Evolutionary conservation across 768 basidiomycete species (phyloP).

Genomic region (Suillus luteus): DNA sequence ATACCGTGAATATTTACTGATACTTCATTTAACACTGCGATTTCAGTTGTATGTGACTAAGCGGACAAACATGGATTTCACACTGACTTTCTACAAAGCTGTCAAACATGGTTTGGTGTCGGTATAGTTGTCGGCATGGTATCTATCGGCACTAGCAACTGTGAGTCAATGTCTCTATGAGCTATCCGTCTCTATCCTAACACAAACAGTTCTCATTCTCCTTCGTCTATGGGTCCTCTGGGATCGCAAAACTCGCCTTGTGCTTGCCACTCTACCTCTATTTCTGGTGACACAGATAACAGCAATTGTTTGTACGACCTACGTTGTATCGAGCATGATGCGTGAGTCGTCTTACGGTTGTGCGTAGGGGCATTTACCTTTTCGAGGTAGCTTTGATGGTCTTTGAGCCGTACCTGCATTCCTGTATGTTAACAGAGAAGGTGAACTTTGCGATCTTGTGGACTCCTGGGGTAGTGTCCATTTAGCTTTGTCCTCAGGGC

Average conservation of each 20-base stretch:
- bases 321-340: constrained; percentile 28
- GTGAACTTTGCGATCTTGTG: constrained; percentile 29
- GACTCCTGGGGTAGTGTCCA: constrained; percentile 28
- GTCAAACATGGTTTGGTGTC: constrained; percentile 25
- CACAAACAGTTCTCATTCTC: constrained; percentile 37
- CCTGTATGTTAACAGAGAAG: constrained; percentile 25
- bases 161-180: constrained; percentile 24
- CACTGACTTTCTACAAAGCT: constrained; percentile 21
- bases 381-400: constrained; percentile 20
- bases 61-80: not conserved
- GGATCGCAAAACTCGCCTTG: constrained; percentile 28
- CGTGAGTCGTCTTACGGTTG: constrained; percentile 24
- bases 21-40: not conserved
- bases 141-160: constrained; percentile 39
- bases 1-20: not conserved
- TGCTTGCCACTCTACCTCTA: constrained; percentile 31
- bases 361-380: not conserved
- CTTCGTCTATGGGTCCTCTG: constrained; percentile 44
- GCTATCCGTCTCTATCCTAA: not conserved
- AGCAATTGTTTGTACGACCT: constrained; percentile 24
- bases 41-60: constrained; percentile 3
- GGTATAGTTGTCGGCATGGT: constrained; percentile 35
- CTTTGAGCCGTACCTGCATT: constrained; percentile 15
- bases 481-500: not conserved
- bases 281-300: constrained; percentile 34